Evolutionary conservation across 305 asterid genomes (phyloP).

Genomic region (Plantago coronopus): DNA sequence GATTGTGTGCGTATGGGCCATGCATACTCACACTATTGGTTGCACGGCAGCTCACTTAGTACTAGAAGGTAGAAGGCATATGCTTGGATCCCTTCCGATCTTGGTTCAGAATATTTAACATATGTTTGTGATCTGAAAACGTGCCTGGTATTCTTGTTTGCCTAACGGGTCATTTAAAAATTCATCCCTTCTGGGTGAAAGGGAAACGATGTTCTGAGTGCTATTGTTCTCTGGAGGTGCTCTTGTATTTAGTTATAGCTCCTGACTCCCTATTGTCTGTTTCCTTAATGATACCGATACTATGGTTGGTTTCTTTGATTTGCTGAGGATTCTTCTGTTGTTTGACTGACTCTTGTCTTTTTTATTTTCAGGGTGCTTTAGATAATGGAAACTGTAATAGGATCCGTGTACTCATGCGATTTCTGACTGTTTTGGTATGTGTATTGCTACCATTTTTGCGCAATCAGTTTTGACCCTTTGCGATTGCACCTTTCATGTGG

Average conservation of each 20-base stretch:
- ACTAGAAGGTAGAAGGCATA: no score
- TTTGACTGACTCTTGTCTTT: neutral
- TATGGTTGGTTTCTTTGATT: conserved; percentile 1
- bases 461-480: conserved; percentile 9
- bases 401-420: conserved; percentile 80
- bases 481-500: conserved; percentile 4
- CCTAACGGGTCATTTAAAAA: no score
- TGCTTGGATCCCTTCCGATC: conserved; percentile 3
- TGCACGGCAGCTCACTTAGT: neutral
- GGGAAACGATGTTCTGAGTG: no score
- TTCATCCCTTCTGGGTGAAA: conserved; percentile 1
- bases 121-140: neutral
- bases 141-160: no score
- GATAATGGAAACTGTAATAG: conserved; percentile 63
- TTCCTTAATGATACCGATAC: neutral
- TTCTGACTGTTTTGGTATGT: conserved; percentile 85
- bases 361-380: conserved; percentile 60
- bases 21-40: neutral
- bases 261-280: no score
- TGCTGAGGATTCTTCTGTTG: neutral
- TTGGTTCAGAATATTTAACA: conserved; percentile 17
- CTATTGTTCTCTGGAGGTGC: no score
- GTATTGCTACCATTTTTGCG: conserved; percentile 14
- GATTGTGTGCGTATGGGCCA: neutral
- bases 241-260: no score